Conservation (phyloP, 305 asterid species). For the Andrographis paniculata region DNA sequence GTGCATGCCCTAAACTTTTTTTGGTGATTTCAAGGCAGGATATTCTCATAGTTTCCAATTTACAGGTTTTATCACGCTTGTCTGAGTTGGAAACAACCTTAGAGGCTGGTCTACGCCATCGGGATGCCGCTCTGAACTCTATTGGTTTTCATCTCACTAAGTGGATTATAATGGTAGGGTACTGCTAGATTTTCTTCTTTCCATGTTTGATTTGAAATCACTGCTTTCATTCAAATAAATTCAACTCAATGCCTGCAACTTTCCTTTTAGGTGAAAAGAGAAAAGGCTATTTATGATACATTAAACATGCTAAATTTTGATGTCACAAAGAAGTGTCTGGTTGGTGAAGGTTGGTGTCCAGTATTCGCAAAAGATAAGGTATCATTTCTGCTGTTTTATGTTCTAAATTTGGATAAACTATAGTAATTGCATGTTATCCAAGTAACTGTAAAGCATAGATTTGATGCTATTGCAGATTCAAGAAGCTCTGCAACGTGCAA, state of each 20-base stretch:
- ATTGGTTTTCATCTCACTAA: conserved; percentile 73
- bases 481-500: conserved; percentile 90
- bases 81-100: conserved; percentile 88
- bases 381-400: conserved; percentile 12
- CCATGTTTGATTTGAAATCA: conserved; percentile 11
- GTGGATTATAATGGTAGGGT: conserved; percentile 75
- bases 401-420: conserved; percentile 15
- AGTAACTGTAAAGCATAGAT: conserved; percentile 15
- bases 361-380: conserved; percentile 80
- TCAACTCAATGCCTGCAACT: conserved; percentile 10
- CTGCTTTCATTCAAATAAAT: conserved; percentile 3
- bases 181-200: conserved; percentile 8
- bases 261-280: conserved; percentile 74
- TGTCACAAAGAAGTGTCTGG: conserved; percentile 94
- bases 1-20: not conserved
- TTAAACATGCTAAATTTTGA: conserved; percentile 96
- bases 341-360: conserved; percentile 99
- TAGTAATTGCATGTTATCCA: conserved; percentile 16
- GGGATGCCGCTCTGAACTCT: conserved; percentile 67
- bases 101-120: conserved; percentile 84
- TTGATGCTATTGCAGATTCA: conserved; percentile 58
- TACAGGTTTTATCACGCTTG: conserved; percentile 78
- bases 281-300: conserved; percentile 86
- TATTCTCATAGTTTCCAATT: conserved; percentile 17
- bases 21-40: not conserved